Percentiles rank a stretch among this genome's conserved stretches.
phyloP scores from a whole-genome alignment of 495 filamentous ascomycete species.

The Tetracladium setigerum region DNA sequence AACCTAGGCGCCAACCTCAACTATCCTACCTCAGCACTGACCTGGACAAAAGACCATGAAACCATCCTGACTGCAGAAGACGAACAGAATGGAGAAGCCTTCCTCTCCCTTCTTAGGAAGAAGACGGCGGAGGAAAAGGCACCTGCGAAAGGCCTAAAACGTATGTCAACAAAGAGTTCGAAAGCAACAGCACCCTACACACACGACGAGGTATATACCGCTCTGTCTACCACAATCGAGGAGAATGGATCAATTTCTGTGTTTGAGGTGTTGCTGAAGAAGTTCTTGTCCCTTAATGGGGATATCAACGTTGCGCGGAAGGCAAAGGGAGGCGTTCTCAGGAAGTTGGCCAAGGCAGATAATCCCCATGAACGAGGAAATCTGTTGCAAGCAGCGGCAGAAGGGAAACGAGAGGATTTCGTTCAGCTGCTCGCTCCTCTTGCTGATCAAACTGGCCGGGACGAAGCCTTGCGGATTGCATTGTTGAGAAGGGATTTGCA shows the following conservation, averaged over 20 bases:
- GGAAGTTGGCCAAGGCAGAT: background rate
- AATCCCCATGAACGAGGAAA: background rate
- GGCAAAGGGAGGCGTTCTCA: background rate
- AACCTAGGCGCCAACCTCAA: no score
- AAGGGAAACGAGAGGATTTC: background rate
- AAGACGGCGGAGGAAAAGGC: background rate
- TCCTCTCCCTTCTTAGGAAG: no score
- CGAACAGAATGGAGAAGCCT: no score
- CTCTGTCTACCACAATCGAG: background rate
- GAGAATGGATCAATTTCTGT: background rate
- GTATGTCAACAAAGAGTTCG: background rate
- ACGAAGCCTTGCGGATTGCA: background rate
- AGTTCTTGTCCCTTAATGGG: background rate
- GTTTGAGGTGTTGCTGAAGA: background rate
- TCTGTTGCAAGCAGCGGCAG: background rate
- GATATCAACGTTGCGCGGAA: conserved; percentile 1
- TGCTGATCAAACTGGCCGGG: background rate
- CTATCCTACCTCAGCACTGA: no score
- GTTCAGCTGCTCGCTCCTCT: background rate
- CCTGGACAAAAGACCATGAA: no score
- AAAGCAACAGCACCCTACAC: background rate
- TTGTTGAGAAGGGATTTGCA: background rate
- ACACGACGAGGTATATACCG: background rate
- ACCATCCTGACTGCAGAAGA: no score
- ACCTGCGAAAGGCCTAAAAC: background rate